Percentiles rank a stretch among this genome's conserved stretches.
Evolutionary conservation across 192 early-diverging fungal genomes (phyloP).

Genomic region (Gryganskiella cystojenkinii): DNA sequence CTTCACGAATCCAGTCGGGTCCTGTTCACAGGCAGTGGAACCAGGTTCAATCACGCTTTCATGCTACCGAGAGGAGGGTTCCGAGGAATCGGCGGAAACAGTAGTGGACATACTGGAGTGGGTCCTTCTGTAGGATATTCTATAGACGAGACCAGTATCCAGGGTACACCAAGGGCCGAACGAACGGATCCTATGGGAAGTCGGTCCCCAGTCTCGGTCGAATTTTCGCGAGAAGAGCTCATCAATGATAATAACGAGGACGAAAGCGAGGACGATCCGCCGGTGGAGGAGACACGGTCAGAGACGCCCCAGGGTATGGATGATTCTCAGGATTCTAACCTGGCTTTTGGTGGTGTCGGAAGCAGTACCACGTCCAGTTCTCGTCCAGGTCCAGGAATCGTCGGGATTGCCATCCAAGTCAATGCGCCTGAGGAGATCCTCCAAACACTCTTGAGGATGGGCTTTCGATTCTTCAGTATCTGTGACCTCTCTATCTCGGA

Average conservation of each 20-base stretch:
- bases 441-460: slow-evolving; percentile 24
- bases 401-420: slow-evolving; percentile 40
- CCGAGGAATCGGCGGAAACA: slow-evolving; percentile 43
- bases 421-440: slow-evolving; percentile 40
- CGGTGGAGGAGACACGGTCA: not conserved
- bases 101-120: slow-evolving; percentile 29
- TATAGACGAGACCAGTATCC: not conserved
- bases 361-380: slow-evolving; percentile 43
- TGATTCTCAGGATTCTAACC: slow-evolving; percentile 31
- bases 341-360: slow-evolving; percentile 41
- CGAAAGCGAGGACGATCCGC: not conserved
- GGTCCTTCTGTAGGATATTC: too few relatives aligned
- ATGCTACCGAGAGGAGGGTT: slow-evolving; percentile 49
- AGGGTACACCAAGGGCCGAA: not conserved
- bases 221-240: not conserved
- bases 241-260: not conserved
- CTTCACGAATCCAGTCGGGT: slow-evolving; percentile 26
- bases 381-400: slow-evolving; percentile 43
- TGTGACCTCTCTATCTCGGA: slow-evolving; percentile 49
- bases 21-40: slow-evolving; percentile 43
- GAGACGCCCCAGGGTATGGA: too few relatives aligned
- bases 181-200: not conserved
- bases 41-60: slow-evolving; percentile 28
- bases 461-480: slow-evolving; percentile 45
- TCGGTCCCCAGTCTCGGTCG: too few relatives aligned